Conservation (phyloP, 2,329 filamentous ascomycete species). For the Chaetothyriales sp. region DNA sequence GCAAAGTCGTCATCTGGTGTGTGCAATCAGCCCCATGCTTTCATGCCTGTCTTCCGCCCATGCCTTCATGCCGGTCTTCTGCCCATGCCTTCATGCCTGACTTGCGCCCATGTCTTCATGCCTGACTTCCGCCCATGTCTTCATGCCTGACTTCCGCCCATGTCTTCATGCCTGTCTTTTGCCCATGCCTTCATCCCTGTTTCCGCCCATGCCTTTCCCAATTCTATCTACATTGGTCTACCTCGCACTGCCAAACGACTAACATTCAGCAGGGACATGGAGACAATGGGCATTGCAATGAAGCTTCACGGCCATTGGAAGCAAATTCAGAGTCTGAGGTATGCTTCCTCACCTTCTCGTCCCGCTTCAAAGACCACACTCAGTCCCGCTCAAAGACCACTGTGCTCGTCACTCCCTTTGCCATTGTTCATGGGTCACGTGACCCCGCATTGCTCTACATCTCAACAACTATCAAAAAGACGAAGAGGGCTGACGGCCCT, state of each 20-base stretch:
- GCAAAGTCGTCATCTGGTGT: conserved; percentile 69
- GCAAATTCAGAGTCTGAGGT: conserved; percentile 78
- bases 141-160: not conserved
- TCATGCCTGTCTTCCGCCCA: not conserved
- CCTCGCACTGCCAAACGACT: not conserved
- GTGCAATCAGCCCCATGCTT: not conserved
- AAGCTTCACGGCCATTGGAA: conserved; percentile 88
- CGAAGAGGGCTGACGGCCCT: not conserved
- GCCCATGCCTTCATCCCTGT: not conserved
- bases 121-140: not conserved
- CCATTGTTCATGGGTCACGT: not conserved
- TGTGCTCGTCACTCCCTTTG: not conserved
- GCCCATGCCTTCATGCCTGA: not conserved
- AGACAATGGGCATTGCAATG: conserved; percentile 90
- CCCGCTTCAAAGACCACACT: not conserved
- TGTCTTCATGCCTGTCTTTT: not conserved
- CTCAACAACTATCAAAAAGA: not conserved
- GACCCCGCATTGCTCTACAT: not conserved
- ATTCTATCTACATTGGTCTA: not conserved
- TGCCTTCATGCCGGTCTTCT: too few relatives aligned
- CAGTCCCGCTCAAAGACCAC: too few relatives aligned
- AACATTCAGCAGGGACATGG: conserved; percentile 49
- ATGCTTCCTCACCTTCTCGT: conserved; percentile 4
- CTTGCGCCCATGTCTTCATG: not conserved
- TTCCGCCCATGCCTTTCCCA: too few relatives aligned